Conservation (phyloP, 495 filamentous ascomycete genomes). For the Penicillium malachiteum region DNA sequence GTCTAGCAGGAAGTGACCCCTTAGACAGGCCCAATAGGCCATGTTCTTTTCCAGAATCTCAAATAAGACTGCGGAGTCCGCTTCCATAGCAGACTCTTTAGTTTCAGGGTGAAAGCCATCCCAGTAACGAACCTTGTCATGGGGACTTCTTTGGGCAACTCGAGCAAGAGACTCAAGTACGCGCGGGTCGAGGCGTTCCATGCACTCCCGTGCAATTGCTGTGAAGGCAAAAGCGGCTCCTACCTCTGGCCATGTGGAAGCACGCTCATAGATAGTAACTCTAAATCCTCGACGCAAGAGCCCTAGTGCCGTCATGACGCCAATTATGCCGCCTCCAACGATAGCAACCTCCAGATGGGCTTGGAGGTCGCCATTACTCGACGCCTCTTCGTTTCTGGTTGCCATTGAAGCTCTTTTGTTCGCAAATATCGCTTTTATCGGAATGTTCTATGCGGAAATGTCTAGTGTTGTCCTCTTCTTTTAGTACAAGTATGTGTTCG, state of each 20-base stretch:
- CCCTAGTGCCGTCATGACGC: constrained; percentile 35
- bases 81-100: no score
- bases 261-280: constrained; percentile 55
- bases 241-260: constrained; percentile 49
- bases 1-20: no score
- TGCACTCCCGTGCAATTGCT: constrained; percentile 57
- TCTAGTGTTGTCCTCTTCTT: no score
- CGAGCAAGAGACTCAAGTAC: constrained; percentile 43
- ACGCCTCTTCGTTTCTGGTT: no score
- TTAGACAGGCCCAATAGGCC: no score
- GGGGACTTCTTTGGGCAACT: constrained; percentile 41
- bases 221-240: constrained; percentile 64
- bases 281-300: constrained; percentile 35
- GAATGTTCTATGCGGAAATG: no score
- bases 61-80: no score
- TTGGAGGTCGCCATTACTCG: no score
- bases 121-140: constrained; percentile 5
- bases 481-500: no score
- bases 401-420: no score
- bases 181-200: constrained; percentile 49
- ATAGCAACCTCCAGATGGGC: constrained; percentile 30
- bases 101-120: not conserved
- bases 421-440: no score
- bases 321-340: constrained; percentile 39
- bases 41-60: no score